These are phyloP conservation scores for Aspergillus unguis DNA, from an alignment of 2,329 filamentous ascomycete genomes.

Conservation along the genomic window DNA sequence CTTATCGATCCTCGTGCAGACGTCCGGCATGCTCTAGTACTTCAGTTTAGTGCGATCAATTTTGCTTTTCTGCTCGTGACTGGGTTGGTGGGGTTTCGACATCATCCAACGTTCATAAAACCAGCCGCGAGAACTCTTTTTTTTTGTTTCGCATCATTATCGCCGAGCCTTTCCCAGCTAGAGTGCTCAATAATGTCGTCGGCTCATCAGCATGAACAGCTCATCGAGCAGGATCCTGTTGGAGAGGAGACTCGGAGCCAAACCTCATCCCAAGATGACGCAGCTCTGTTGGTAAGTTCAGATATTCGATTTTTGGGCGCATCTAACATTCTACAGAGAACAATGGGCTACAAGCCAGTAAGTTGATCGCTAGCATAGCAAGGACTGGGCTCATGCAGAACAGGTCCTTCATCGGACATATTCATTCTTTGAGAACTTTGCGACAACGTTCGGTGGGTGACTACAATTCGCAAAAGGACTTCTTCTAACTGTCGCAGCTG, in stretches of 20 bases:
- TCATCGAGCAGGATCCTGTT: slow-evolving; percentile 22
- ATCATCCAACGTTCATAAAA: slow-evolving; percentile 15
- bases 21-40: slow-evolving; percentile 1
- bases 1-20: neutral
- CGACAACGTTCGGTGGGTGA: slow-evolving; percentile 55
- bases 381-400: slow-evolving; percentile 13
- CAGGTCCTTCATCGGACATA: slow-evolving; percentile 58
- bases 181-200: slow-evolving; percentile 13
- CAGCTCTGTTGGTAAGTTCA: slow-evolving; percentile 34
- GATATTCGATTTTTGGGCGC: neutral
- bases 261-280: slow-evolving; percentile 32
- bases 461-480: slow-evolving; percentile 36
- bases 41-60: neutral
- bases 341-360: slow-evolving; percentile 56
- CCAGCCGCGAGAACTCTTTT: slow-evolving; percentile 4
- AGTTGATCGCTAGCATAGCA: slow-evolving; percentile 16
- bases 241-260: slow-evolving; percentile 27
- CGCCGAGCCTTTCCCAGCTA: too few relatives aligned
- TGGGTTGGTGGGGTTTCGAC: slow-evolving; percentile 11
- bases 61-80: slow-evolving; percentile 13
- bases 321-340: slow-evolving; percentile 38
- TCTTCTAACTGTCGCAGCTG: slow-evolving; percentile 42
- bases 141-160: neutral
- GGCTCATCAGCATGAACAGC: slow-evolving; percentile 19
- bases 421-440: slow-evolving; percentile 57